Percentiles rank a stretch among this genome's conserved stretches.
These are phyloP conservation scores for Plasmopara muralis DNA, from an alignment of 352 stramenopile genomes.

Conservation along the genomic window DNA sequence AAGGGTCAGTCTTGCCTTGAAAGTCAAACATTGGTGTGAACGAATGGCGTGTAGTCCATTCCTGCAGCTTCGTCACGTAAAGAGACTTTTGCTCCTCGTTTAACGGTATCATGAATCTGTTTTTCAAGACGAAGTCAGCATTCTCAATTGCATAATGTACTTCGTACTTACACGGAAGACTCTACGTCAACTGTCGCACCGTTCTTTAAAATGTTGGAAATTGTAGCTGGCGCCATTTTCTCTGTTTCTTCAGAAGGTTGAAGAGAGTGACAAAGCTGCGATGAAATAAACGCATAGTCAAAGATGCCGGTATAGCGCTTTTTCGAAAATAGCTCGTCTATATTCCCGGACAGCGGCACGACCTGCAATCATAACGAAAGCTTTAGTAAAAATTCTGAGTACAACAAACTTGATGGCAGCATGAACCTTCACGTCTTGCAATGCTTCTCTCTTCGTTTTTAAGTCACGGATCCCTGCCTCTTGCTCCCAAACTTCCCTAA, in stretches of 20 bases:
- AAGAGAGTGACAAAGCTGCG: conserved; percentile 50
- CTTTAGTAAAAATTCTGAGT: background rate
- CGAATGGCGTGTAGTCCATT: conserved; percentile 35
- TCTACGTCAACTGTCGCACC: conserved; percentile 54
- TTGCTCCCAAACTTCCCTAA: conserved; percentile 25
- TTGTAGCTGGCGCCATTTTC: conserved; percentile 6
- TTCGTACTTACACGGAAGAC: conserved; percentile 51
- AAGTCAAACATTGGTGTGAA: conserved; percentile 37
- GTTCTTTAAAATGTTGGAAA: conserved; percentile 38
- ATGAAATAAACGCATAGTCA: conserved; percentile 61
- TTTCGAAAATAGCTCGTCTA: conserved; percentile 56
- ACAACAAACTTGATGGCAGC: background rate
- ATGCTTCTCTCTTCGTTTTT: conserved; percentile 39
- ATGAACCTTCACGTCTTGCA: conserved; percentile 54
- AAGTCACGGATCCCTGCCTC: conserved; percentile 25
- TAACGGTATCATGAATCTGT: conserved; percentile 65
- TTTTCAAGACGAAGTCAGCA: background rate
- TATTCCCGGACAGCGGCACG: conserved; percentile 49
- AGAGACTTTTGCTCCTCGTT: conserved; percentile 56
- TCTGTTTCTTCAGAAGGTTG: conserved; percentile 22
- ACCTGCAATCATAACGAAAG: conserved; percentile 27
- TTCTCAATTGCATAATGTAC: background rate
- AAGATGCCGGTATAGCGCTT: conserved; percentile 59
- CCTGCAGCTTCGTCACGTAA: conserved; percentile 63
- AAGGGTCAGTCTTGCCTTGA: conserved; percentile 18